Percentiles rank a stretch among this genome's conserved stretches.
Evolutionary conservation across 257 asterid species (phyloP).

Genomic region (Ajuga chamaepitys): DNA sequence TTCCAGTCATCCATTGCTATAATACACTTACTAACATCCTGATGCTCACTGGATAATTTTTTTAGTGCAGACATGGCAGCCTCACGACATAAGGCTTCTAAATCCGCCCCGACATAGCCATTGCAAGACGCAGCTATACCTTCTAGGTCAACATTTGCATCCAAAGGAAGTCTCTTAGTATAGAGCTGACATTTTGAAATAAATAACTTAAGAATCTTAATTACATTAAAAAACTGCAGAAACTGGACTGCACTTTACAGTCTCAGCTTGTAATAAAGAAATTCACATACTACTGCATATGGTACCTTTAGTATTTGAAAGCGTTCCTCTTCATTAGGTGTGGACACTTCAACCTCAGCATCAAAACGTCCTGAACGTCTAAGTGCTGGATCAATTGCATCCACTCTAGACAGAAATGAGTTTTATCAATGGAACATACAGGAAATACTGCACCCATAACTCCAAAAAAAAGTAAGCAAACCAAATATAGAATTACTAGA

Average conservation of each 20-base stretch:
- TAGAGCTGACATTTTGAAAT: conserved; percentile 52
- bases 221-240: neutral
- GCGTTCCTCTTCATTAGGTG: conserved; percentile 82
- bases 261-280: neutral
- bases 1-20: conserved; percentile 63
- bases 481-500: neutral
- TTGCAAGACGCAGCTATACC: conserved; percentile 80
- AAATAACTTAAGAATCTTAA: neutral
- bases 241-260: neutral
- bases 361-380: conserved; percentile 96
- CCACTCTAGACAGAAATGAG: conserved; percentile 47
- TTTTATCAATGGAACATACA: neutral
- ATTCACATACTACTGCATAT: neutral
- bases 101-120: conserved; percentile 96
- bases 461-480: neutral
- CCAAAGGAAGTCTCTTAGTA: conserved; percentile 63
- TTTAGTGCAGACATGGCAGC: conserved; percentile 58
- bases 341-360: conserved; percentile 87
- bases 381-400: conserved; percentile 85
- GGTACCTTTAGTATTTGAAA: conserved; percentile 68
- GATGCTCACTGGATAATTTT: conserved; percentile 29
- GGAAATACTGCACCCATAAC: neutral
- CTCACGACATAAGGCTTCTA: conserved; percentile 94
- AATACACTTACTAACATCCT: conserved; percentile 18
- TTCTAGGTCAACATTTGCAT: conserved; percentile 48